A percentile compares a stretch with the other conserved stretches of the same genome.
Evolutionary conservation across 2,329 filamentous ascomycete species (phyloP).

Genomic region (Colletotrichum sidae): DNA sequence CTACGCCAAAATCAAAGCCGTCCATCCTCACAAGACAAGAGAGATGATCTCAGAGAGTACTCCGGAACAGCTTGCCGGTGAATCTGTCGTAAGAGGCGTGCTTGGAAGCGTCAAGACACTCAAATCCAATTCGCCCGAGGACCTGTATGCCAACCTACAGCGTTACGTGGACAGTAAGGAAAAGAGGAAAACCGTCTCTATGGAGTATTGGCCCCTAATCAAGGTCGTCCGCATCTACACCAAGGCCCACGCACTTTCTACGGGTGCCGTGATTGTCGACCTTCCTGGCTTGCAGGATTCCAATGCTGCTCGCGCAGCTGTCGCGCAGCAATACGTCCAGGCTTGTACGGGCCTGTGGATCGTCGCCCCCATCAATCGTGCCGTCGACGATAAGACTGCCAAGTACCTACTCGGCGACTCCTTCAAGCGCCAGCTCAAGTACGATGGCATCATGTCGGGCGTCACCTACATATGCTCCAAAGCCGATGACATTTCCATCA

Average conservation of each 20-base stretch:
- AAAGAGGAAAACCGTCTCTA: constrained; percentile 38
- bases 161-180: constrained; percentile 46
- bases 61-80: constrained; percentile 39
- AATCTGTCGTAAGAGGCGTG: constrained; percentile 40
- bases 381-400: constrained; percentile 70
- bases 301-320: constrained; percentile 68
- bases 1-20: constrained; percentile 58
- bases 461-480: constrained; percentile 75
- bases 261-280: constrained; percentile 55
- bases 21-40: constrained; percentile 51
- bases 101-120: constrained; percentile 43
- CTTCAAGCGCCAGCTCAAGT: constrained; percentile 70
- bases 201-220: constrained; percentile 62
- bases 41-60: constrained; percentile 42
- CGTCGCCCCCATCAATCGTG: constrained; percentile 70
- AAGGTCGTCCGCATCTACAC: constrained; percentile 59
- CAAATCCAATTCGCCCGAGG: constrained; percentile 37
- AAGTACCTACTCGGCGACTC: constrained; percentile 66
- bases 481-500: constrained; percentile 66
- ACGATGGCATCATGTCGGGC: constrained; percentile 64
- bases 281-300: constrained; percentile 70
- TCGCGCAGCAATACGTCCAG: constrained; percentile 70
- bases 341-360: constrained; percentile 71
- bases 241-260: constrained; percentile 48
- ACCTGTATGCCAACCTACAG: constrained; percentile 42